A percentile compares a stretch with the other conserved stretches of the same genome.
Evolutionary conservation across 805 yeast species (phyloP).

Genomic region (Cyberlindnera veronae): DNA sequence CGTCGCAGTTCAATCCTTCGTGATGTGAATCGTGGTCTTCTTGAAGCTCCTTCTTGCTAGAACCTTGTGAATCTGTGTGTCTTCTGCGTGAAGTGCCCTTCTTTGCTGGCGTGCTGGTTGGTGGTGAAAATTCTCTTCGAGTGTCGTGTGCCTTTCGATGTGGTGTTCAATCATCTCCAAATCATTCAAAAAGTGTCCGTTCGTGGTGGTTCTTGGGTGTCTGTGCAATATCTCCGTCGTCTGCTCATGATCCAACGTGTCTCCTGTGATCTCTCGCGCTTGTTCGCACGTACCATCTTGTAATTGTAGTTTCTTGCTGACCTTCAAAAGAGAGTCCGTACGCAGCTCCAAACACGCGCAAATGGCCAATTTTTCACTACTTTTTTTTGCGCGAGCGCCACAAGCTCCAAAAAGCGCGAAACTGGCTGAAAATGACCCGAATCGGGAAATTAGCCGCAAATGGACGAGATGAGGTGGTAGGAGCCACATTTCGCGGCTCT

Average conservation of each 20-base stretch:
- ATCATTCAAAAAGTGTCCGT: neutral
- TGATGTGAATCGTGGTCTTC: neutral
- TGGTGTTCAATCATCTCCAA: neutral
- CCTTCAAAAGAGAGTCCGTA: neutral
- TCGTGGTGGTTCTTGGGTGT: neutral
- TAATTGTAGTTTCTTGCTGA: neutral
- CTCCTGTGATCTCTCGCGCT: neutral
- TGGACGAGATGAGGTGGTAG: conserved; percentile 2
- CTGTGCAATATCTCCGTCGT: neutral
- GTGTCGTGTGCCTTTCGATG: neutral
- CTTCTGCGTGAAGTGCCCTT: too few relatives aligned
- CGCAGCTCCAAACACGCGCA: neutral
- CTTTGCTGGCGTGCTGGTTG: neutral
- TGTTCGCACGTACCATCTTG: conserved; percentile 10
- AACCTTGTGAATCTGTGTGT: too few relatives aligned
- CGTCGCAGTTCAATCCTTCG: neutral
- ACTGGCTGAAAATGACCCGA: neutral
- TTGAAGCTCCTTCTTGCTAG: too few relatives aligned
- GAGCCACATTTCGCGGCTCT: conserved; percentile 2
- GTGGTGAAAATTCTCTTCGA: neutral
- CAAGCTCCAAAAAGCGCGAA: neutral
- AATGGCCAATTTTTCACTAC: conserved; percentile 12
- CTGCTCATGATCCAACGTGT: neutral
- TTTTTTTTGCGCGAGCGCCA: conserved; percentile 6
- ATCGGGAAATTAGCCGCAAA: neutral